These are phyloP conservation scores for Pseudocercospora eumusae DNA, from an alignment of 2,329 filamentous ascomycete species.

Conservation along the genomic window DNA sequence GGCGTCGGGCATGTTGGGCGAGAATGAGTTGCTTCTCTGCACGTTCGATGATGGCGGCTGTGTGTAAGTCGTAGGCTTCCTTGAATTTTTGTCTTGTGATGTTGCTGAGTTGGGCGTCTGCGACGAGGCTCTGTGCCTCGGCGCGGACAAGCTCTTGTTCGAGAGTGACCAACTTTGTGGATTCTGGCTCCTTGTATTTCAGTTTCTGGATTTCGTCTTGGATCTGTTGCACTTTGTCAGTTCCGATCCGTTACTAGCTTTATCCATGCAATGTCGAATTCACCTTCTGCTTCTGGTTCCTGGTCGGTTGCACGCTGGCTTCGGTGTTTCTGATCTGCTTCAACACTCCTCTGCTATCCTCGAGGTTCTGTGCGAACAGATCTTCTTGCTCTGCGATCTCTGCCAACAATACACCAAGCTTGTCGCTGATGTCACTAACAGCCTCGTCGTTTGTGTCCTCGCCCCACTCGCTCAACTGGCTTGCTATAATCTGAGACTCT, in stretches of 20 bases:
- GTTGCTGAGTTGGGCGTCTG: slow-evolving; percentile 94
- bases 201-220: slow-evolving; percentile 88
- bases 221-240: slow-evolving; percentile 53
- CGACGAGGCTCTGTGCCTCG: slow-evolving; percentile 93
- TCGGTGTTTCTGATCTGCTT: slow-evolving; percentile 96
- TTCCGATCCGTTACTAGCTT: background rate
- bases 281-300: slow-evolving; percentile 78
- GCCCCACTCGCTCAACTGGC: slow-evolving; percentile 94
- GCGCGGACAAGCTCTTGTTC: slow-evolving; percentile 96
- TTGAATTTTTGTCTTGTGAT: slow-evolving; percentile 95
- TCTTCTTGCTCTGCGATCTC: slow-evolving; percentile 96
- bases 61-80: slow-evolving; percentile 86
- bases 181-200: slow-evolving; percentile 89
- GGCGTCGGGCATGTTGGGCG: slow-evolving; percentile 82
- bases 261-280: background rate
- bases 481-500: slow-evolving; percentile 80
- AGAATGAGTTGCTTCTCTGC: slow-evolving; percentile 96
- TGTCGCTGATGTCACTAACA: slow-evolving; percentile 88
- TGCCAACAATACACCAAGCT: slow-evolving; percentile 86
- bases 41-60: slow-evolving; percentile 88
- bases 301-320: slow-evolving; percentile 87
- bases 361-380: slow-evolving; percentile 77
- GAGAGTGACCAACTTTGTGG: slow-evolving; percentile 74
- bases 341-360: slow-evolving; percentile 77
- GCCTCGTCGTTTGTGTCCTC: slow-evolving; percentile 86